Evolutionary conservation across 495 filamentous ascomycete species (phyloP).

Genomic region (Xanthoparmelia taractica): DNA sequence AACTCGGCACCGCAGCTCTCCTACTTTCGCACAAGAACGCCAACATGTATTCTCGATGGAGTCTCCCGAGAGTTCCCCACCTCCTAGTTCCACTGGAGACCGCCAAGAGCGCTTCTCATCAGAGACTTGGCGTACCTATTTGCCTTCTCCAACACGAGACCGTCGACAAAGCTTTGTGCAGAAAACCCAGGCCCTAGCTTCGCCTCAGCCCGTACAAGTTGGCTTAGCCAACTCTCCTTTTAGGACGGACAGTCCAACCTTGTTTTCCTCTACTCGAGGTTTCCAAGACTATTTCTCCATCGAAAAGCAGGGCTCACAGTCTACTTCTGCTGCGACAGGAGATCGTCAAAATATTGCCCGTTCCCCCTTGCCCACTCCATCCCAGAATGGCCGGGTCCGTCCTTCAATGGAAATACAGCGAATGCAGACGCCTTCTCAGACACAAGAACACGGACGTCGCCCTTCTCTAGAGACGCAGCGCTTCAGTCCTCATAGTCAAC

Average conservation of each 20-base stretch:
- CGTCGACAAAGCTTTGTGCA: not conserved
- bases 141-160: not conserved
- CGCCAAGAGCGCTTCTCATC: not conserved
- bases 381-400: not conserved
- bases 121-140: not conserved
- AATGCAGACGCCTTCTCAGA: not conserved
- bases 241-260: not conserved
- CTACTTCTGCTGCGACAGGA: not conserved
- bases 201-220: not conserved
- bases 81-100: not conserved
- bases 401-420: not conserved
- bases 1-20: not conserved
- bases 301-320: not conserved
- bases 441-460: not conserved
- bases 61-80: not conserved
- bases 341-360: not conserved
- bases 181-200: not conserved
- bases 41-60: constrained; percentile 2
- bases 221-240: not conserved
- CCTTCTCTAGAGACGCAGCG: not conserved
- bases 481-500: not conserved
- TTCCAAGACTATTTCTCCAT: not conserved
- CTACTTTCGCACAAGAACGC: not conserved
- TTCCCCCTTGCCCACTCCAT: not conserved
- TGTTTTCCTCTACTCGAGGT: constrained; percentile 1